phyloP scores from a whole-genome alignment of 106 monocot genomes.

The Cymbidium sinense region DNA sequence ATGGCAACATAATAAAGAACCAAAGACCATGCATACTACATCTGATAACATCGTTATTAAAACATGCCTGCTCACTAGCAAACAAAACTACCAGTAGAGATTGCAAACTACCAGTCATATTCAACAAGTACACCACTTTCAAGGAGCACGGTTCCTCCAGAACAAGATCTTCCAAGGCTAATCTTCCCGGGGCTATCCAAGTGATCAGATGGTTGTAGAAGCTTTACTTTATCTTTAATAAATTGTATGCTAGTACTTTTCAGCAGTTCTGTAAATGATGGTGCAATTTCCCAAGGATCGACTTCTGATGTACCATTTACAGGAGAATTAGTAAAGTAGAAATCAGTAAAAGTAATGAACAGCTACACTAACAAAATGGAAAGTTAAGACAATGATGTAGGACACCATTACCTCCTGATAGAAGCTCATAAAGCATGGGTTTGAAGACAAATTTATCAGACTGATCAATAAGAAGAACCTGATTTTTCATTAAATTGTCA shows the following conservation, averaged over 20 bases:
- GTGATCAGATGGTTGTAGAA: conserved; percentile 63
- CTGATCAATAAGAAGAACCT: conserved; percentile 92
- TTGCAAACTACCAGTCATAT: conserved; percentile 81
- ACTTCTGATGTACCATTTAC: conserved; percentile 61
- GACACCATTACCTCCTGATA: conserved; percentile 67
- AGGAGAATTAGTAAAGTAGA: conserved; percentile 5
- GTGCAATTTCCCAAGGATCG: conserved; percentile 96
- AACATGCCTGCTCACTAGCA: neutral
- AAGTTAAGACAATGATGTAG: neutral
- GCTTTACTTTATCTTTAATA: conserved; percentile 77
- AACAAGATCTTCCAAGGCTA: conserved; percentile 20
- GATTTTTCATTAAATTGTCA: conserved; percentile 9
- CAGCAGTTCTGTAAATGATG: conserved; percentile 71
- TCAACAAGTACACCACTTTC: conserved; percentile 80
- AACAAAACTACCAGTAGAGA: neutral
- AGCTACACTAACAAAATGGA: neutral
- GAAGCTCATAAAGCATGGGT: conserved; percentile 91
- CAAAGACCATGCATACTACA: neutral
- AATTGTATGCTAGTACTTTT: conserved; percentile 71
- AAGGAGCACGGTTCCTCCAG: conserved; percentile 74
- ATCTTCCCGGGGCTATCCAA: conserved; percentile 21
- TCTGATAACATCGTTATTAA: neutral
- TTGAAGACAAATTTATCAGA: conserved; percentile 96
- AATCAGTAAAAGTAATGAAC: neutral
- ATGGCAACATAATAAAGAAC: neutral